Evolutionary conservation across 179 eudicot species (phyloP).

Genomic region (Actinidia arguta): DNA sequence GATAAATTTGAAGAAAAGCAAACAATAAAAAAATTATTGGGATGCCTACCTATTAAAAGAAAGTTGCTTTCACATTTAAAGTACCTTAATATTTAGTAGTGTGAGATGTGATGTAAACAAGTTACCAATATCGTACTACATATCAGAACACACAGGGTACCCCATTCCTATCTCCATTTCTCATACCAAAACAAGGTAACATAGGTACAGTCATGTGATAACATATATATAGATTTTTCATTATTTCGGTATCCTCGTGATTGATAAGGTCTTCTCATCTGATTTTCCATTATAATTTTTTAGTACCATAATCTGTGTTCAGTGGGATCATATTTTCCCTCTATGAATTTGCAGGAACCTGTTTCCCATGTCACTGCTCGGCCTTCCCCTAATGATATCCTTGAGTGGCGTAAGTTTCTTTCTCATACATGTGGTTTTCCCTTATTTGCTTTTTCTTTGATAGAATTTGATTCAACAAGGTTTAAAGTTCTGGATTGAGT

Average conservation of each 20-base stretch:
- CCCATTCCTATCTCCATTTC: too few species aligned
- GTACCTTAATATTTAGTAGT: too few species aligned
- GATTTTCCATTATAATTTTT: background rate
- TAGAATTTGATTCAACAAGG: background rate
- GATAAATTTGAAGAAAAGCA: too few species aligned
- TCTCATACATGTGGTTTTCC: background rate
- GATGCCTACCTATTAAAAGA: too few species aligned
- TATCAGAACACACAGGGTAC: too few species aligned
- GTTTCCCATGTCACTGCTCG: constrained; percentile 89
- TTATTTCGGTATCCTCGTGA: background rate
- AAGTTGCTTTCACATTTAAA: too few species aligned
- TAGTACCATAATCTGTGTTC: background rate
- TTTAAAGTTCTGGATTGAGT: background rate
- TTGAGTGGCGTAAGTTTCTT: constrained; percentile 95
- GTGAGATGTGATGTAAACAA: too few species aligned
- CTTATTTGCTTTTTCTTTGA: background rate
- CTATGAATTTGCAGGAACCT: constrained; percentile 70
- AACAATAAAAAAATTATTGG: too few species aligned
- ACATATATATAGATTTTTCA: background rate
- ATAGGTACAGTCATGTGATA: background rate
- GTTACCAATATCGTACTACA: too few species aligned
- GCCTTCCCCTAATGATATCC: constrained; percentile 91
- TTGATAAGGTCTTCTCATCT: background rate
- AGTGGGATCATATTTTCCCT: constrained; percentile 7
- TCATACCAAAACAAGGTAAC: background rate